Evolutionary conservation across 1,284 basidiomycete genomes (phyloP), one percentile per base, ranked within the genome.

Genomic region (Lentinus polychrous): DNA sequence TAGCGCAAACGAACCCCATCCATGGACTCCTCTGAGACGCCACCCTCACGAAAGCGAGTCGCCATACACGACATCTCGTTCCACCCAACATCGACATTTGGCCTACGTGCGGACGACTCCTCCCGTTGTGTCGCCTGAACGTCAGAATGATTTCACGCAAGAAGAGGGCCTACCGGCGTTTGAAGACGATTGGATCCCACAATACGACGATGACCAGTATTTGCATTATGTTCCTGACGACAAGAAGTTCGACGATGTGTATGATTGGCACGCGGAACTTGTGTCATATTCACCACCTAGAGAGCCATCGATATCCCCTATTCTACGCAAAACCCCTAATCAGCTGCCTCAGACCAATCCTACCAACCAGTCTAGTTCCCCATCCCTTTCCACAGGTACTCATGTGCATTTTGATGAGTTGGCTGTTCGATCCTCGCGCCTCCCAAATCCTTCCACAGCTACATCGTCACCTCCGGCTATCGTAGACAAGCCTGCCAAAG

Each of bases 211-310:
- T 49, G 62, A 65, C 52, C 66, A 64, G 17, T 67, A 62, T 55
- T 51, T 72, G 31, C 67, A 70, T 58, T 72, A 65, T 53, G 61
- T 66, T 33, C 65, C 68, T 12, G 57, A 57, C 32, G 22, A 39
- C n/a, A n/a, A 43, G 55, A 52, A 32, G 45, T 46, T 39, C 45
- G 20, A 40, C 10, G 6, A 3, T 8, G 20, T 12, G 5, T 10
- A 27, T 10, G 27, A 27, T 4, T 4, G 27, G 27, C 5, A 27
- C 27, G 10, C 10, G 4, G 27, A 27, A 5, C 27, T 10, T 27
- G 27, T 27, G 27, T 27, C 27, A 27, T 27, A 27, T 27, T 27
- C 27, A 27, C 27, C 10, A 27, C 27, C 27, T 27, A 27, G 10
- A 4, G 10, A 27, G 27, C 27, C 27, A 5, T 27, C 10, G 10